Evolutionary conservation across 2,329 filamentous ascomycete genomes (phyloP).

Genomic region (Aspergillus arachidicola): DNA sequence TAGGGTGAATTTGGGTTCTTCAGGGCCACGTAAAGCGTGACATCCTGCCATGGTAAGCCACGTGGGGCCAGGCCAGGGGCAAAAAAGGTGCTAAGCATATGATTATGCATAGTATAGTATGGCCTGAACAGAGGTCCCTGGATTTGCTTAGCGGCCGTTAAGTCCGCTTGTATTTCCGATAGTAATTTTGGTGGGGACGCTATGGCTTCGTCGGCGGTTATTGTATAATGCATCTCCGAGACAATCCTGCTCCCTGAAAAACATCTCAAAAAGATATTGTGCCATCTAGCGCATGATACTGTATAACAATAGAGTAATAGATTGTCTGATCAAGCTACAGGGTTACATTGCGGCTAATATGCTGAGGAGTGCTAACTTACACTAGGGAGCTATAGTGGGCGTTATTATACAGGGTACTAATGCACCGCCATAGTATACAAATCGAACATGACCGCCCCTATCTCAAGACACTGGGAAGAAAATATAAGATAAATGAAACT

Average conservation of each 20-base stretch:
- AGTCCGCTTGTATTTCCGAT: not conserved
- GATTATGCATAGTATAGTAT: not conserved
- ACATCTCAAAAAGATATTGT: not conserved
- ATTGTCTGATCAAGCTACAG: not conserved
- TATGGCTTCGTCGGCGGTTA: not conserved
- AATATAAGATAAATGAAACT: not conserved
- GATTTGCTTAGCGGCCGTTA: not conserved
- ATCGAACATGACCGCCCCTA: not conserved
- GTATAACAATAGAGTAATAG: too few species aligned
- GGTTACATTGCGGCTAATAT: not conserved
- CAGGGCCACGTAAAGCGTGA: not conserved
- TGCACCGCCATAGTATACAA: not conserved
- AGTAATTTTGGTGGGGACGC: not conserved
- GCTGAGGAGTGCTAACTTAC: not conserved
- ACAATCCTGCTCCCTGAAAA: not conserved
- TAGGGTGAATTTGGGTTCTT: not conserved
- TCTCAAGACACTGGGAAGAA: not conserved
- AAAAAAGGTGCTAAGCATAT: not conserved
- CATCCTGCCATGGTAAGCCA: not conserved
- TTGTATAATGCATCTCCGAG: not conserved
- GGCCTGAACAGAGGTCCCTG: not conserved
- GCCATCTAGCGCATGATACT: not conserved
- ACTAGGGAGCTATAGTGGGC: not conserved
- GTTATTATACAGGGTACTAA: not conserved
- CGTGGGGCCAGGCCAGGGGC: not conserved